phyloP scores from a whole-genome alignment of 805 yeast species.

The Suhomyces sp. region DNA sequence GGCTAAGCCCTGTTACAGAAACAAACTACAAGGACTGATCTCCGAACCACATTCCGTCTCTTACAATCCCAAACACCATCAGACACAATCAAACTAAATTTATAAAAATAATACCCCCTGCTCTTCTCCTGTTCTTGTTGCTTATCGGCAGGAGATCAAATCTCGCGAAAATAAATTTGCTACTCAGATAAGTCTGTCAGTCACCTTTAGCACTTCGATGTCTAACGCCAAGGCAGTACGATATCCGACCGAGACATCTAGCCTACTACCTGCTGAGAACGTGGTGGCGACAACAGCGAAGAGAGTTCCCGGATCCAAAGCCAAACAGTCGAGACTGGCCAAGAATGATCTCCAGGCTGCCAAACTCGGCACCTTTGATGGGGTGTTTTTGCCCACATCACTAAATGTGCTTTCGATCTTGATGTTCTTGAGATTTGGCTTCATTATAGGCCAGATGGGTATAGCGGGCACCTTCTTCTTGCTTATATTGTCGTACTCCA shows the following conservation, averaged over 20 bases:
- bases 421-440: conserved; percentile 94
- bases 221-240: background rate
- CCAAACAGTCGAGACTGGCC: background rate
- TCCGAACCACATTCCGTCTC: background rate
- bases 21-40: background rate
- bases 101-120: no score
- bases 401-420: conserved; percentile 88
- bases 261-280: background rate
- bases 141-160: conserved; percentile 1
- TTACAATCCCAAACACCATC: background rate
- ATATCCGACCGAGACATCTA: conserved; percentile 3
- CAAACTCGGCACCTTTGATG: conserved; percentile 79
- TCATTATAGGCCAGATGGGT: conserved; percentile 93
- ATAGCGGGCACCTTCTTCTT: conserved; percentile 70
- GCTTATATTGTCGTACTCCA: conserved; percentile 68
- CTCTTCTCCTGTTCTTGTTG: background rate
- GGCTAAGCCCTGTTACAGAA: background rate
- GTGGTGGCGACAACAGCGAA: background rate
- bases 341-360: conserved; percentile 1
- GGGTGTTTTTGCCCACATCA: conserved; percentile 92
- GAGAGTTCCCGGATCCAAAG: background rate
- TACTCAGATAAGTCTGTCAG: background rate
- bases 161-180: background rate
- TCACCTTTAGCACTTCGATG: background rate
- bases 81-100: no score